A percentile compares a stretch with the other conserved stretches of the same genome.
These are phyloP conservation scores for Talaromyces sp. DNA, from an alignment of 2,329 filamentous ascomycete genomes.

Conservation along the genomic window DNA sequence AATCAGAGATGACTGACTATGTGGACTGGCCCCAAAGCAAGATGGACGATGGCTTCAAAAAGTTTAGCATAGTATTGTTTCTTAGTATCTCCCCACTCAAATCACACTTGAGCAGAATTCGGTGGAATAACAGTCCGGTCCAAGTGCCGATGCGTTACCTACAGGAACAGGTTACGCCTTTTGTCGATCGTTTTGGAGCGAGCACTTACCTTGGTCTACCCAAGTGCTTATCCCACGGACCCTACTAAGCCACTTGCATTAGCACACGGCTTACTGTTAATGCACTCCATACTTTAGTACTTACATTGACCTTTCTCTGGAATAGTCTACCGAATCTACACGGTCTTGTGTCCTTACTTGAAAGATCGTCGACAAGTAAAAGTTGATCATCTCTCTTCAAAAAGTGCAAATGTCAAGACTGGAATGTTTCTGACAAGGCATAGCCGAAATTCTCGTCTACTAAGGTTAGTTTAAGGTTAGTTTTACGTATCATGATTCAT, in stretches of 20 bases:
- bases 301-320: not conserved
- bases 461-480: not conserved
- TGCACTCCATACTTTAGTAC: not conserved
- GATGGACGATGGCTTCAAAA: not conserved
- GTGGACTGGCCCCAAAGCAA: not conserved
- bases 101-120: not conserved
- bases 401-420: not conserved
- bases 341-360: not conserved
- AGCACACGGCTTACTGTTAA: not conserved
- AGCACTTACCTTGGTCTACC: not conserved
- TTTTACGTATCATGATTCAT: not conserved
- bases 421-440: not conserved
- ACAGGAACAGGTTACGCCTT: constrained; percentile 2
- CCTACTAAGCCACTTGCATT: not conserved
- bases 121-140: not conserved
- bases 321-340: not conserved
- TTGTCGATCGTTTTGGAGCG: not conserved
- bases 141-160: not conserved
- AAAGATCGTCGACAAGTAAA: not conserved
- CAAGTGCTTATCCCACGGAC: not conserved
- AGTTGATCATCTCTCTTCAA: not conserved
- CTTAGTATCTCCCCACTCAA: not conserved
- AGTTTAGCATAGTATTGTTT: not conserved
- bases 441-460: not conserved
- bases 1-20: not conserved